Evolutionary conservation across 257 asterid species (phyloP), one percentile per base, ranked within the genome.

Genomic region (Solanum sparsipilum): DNA sequence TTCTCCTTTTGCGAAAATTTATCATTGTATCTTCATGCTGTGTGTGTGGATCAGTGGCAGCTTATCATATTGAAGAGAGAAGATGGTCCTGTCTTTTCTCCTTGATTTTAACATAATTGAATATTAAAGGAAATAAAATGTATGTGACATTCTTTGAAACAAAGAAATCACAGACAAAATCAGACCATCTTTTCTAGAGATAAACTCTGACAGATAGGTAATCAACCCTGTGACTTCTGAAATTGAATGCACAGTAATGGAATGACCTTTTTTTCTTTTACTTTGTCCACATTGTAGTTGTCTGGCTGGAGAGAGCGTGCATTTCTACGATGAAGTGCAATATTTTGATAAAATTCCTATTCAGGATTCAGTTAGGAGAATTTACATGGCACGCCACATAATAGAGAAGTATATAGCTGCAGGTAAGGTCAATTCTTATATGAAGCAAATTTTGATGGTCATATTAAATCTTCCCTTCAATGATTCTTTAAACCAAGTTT

Each of bases 251-350:
- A 27, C 25, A 81, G 68, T 81, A 44, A 29, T 16, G 27, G 68
- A 71, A 38, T 75, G 83, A 46, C 41, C 67, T 35, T 27, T 81
- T 41, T 27, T 44, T 73, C 39, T 84, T 23, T 82, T 25, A 27
- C 25, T 4, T 79, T 41, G 63, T 79, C 27, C 84, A 36, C 76
- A 88, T 75, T 85, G 87, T 86, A 94, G 98, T 90, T 96, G 98
- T 89, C 93, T 96, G 91, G 98, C 98, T 20, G 98, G 98, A 88
- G 98, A 96, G 91, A 94, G 96, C 84, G 92, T 96, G 89, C 98
- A 93, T 89, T 94, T 96, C 87, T 93, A 94, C 20, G 96, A 94
- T 72, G 98, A 96, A 92, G 96, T 94, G 39, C 98, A 94, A 83
- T 98, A 92, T 89, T 95, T 94, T 63, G 97, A 94, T 83, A 93